Evolutionary conservation across 2,329 filamentous ascomycete species (phyloP).

Genomic region (Rhinocladiella similis): DNA sequence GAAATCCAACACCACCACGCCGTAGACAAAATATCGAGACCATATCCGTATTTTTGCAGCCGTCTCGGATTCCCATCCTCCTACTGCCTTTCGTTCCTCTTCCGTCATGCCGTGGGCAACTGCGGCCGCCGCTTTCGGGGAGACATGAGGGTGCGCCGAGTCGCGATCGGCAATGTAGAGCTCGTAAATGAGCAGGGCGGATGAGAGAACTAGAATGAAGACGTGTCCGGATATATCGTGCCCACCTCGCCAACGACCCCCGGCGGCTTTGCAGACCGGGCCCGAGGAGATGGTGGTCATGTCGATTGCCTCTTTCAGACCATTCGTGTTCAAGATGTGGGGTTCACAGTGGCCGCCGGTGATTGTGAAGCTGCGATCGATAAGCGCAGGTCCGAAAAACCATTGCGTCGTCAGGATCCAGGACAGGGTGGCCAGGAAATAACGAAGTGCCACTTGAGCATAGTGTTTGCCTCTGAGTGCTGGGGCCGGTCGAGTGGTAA

Average conservation of each 20-base stretch:
- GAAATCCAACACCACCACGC: conserved; percentile 69
- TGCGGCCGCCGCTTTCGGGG: conserved; percentile 46
- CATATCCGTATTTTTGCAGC: conserved; percentile 57
- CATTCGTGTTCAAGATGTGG: conserved; percentile 14
- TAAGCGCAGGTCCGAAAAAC: conserved; percentile 89
- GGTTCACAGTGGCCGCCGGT: conserved; percentile 81
- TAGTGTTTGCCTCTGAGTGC: conserved; percentile 21
- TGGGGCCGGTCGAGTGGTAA: conserved; percentile 57
- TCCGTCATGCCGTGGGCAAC: conserved; percentile 45
- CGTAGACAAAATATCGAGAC: conserved; percentile 50
- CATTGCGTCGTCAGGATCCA: conserved; percentile 94
- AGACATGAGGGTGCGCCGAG: conserved; percentile 28
- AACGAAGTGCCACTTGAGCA: conserved; percentile 65
- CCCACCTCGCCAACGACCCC: conserved; percentile 85
- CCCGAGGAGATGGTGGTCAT: conserved; percentile 62
- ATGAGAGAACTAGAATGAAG: conserved; percentile 84
- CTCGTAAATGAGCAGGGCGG: conserved; percentile 79
- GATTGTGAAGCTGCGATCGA: conserved; percentile 85
- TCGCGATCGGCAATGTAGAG: conserved; percentile 66
- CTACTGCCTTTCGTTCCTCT: conserved; percentile 36
- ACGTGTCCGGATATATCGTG: conserved; percentile 97
- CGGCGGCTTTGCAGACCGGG: conserved; percentile 75
- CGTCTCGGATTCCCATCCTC: conserved; percentile 38
- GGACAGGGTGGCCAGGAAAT: conserved; percentile 68
- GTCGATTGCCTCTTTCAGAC: conserved; percentile 16